Evolutionary conservation across 257 asterid species (phyloP).

Genomic region (Fraxinus anomala): DNA sequence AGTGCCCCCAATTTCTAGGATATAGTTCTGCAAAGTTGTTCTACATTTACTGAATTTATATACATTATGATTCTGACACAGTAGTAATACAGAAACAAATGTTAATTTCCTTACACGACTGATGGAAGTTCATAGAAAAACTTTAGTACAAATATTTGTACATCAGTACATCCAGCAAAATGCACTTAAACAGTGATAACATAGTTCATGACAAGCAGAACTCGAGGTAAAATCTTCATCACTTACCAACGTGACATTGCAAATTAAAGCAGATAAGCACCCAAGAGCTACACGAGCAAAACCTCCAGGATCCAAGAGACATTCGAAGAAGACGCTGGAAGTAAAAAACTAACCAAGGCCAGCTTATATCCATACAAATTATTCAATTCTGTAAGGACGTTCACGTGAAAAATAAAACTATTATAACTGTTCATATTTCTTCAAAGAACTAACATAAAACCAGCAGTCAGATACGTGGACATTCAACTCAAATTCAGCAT

Average conservation of each 20-base stretch:
- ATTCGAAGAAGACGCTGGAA: not conserved
- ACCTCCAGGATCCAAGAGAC: not conserved
- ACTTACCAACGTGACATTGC: not conserved
- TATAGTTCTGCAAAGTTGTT: too few relatives aligned
- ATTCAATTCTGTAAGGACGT: not conserved
- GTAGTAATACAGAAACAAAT: too few relatives aligned
- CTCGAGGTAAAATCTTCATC: not conserved
- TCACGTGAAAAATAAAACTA: not conserved
- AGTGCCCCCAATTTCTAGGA: too few relatives aligned
- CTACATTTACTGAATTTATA: too few relatives aligned
- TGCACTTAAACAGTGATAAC: too few relatives aligned
- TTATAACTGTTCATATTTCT: not conserved
- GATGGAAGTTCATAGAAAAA: too few relatives aligned
- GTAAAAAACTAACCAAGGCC: not conserved
- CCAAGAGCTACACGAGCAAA: not conserved
- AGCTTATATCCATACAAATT: not conserved
- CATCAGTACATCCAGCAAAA: too few relatives aligned
- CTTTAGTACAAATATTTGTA: too few relatives aligned
- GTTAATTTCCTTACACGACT: too few relatives aligned
- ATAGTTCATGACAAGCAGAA: not conserved
- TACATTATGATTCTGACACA: too few relatives aligned
- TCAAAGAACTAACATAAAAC: not conserved
- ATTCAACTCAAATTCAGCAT: not conserved
- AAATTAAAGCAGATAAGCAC: not conserved
- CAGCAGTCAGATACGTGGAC: not conserved